Percentiles rank a stretch among this genome's conserved stretches.
phyloP scores from a whole-genome alignment of 306 rosid species.

The Dryas alaskensis region DNA sequence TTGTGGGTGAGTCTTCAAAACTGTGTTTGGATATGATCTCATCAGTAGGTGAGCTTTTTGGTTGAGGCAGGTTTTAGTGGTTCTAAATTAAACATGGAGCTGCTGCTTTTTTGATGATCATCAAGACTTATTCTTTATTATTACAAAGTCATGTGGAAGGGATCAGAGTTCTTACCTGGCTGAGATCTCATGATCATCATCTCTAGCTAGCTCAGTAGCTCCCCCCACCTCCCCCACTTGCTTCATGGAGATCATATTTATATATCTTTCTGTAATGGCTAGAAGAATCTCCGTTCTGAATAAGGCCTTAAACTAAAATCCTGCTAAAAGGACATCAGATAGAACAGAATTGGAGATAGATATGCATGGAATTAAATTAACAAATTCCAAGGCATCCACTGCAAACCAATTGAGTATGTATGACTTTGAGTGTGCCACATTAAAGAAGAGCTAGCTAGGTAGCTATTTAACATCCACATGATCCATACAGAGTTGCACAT shows the following conservation, averaged over 20 bases:
- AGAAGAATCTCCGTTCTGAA: constrained; percentile 11
- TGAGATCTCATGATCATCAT: too few species aligned
- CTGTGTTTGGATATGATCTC: constrained; percentile 20
- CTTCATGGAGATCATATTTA: constrained; percentile 1
- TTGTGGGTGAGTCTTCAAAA: constrained; percentile 29
- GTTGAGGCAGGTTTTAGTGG: background rate
- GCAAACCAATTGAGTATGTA: background rate
- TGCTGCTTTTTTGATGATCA: background rate
- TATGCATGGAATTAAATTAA: background rate
- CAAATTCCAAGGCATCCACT: background rate
- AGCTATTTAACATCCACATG: background rate
- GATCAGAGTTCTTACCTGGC: constrained; percentile 3
- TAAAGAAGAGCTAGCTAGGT: background rate
- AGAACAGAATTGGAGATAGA: background rate
- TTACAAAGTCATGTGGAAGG: background rate
- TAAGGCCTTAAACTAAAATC: constrained; percentile 9
- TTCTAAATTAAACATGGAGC: background rate
- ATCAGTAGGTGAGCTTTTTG: constrained; percentile 20
- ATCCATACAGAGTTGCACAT: constrained; percentile 20
- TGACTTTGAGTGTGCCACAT: too few species aligned
- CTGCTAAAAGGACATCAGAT: background rate
- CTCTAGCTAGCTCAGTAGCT: background rate
- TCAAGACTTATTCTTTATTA: background rate
- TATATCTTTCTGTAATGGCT: constrained; percentile 8
- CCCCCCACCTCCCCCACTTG: background rate